phyloP scores from a whole-genome alignment of 441 rosid species.

The Euphorbia celastroides region DNA sequence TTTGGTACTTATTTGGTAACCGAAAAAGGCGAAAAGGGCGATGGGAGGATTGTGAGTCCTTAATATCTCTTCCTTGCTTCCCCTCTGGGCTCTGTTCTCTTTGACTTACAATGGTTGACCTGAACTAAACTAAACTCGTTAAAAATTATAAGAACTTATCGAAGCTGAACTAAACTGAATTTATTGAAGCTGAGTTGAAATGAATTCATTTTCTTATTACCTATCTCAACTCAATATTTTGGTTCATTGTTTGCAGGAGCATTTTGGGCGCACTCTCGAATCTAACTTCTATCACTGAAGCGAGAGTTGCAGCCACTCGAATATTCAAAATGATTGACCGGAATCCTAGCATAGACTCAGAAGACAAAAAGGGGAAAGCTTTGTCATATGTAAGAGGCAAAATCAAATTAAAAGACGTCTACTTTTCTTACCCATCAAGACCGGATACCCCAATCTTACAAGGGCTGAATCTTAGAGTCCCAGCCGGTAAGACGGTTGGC shows the following conservation, averaged over 20 bases:
- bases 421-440: slow-evolving; percentile 58
- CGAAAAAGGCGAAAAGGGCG: slow-evolving; percentile 54
- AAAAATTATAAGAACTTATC: no score
- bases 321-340: slow-evolving; percentile 50
- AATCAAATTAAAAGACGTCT: slow-evolving; percentile 40
- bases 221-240: slow-evolving; percentile 7
- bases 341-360: slow-evolving; percentile 45
- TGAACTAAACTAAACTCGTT: no score
- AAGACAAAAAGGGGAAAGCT: slow-evolving; percentile 58
- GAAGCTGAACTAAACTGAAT: no score
- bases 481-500: slow-evolving; percentile 55
- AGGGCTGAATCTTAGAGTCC: slow-evolving; percentile 50
- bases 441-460: slow-evolving; percentile 49
- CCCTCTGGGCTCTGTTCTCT: no score
- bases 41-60: slow-evolving; percentile 54
- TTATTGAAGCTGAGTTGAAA: no score
- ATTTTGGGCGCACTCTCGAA: slow-evolving; percentile 56
- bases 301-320: slow-evolving; percentile 41
- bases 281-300: slow-evolving; percentile 55
- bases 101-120: no score
- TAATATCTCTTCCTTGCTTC: neutral
- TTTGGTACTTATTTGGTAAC: slow-evolving; percentile 56
- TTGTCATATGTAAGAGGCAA: slow-evolving; percentile 61
- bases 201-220: no score
- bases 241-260: slow-evolving; percentile 34